Evolutionary conservation across 2,329 filamentous ascomycete species (phyloP).

Genomic region (Talaromyces sp.): DNA sequence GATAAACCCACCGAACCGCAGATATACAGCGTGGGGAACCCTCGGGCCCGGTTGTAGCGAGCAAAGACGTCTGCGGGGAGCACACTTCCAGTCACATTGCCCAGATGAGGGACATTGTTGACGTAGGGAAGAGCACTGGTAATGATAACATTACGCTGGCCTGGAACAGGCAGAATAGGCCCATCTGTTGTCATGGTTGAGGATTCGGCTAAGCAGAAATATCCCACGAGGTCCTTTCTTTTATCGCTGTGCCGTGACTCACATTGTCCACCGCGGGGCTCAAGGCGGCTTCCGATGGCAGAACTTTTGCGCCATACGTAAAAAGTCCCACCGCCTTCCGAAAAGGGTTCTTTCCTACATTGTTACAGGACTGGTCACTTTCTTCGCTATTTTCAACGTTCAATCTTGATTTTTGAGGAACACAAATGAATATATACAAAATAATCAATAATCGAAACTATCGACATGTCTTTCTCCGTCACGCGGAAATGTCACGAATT

Average conservation of each 20-base stretch:
- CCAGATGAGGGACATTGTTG: conserved; percentile 75
- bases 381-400: background rate
- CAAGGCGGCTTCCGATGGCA: background rate
- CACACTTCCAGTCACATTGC: conserved; percentile 83
- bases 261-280: background rate
- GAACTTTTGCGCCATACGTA: background rate
- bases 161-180: conserved; percentile 59
- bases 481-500: background rate
- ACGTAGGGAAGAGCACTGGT: conserved; percentile 90
- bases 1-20: conserved; percentile 59
- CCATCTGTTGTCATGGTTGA: conserved; percentile 9
- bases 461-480: background rate
- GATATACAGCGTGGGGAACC: conserved; percentile 70
- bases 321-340: background rate
- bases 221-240: background rate
- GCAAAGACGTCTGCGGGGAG: conserved; percentile 85
- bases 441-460: background rate
- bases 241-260: background rate
- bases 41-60: conserved; percentile 48
- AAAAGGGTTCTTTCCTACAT: background rate
- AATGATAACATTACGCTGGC: conserved; percentile 82
- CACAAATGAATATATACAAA: background rate
- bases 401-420: background rate
- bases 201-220: background rate
- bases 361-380: too few relatives aligned